Conservation (phyloP, 192 early-diverging fungal species). For the Coemansia sp. region DNA sequence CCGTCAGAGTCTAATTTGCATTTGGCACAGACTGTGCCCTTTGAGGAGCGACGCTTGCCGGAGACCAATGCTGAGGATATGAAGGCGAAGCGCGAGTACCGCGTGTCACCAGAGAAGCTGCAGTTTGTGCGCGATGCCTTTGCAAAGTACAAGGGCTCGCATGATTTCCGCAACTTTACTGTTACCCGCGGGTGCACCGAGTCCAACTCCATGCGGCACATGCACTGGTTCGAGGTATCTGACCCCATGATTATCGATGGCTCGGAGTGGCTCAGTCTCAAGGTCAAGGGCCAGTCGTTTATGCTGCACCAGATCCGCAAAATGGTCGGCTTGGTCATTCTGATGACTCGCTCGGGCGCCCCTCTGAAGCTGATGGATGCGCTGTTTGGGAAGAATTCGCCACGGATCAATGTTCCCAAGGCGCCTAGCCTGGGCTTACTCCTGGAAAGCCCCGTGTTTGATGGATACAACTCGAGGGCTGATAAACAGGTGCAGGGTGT, state of each 20-base stretch:
- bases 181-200: slow-evolving; percentile 75
- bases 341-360: slow-evolving; percentile 75
- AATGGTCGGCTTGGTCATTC: slow-evolving; percentile 91
- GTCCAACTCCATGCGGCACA: slow-evolving; percentile 74
- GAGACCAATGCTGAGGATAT: slow-evolving; percentile 61
- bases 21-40: slow-evolving; percentile 29
- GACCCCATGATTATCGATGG: slow-evolving; percentile 67
- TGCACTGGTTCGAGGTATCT: slow-evolving; percentile 75
- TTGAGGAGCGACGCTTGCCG: slow-evolving; percentile 30
- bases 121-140: slow-evolving; percentile 67
- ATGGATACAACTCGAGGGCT: slow-evolving; percentile 60
- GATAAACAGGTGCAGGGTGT: slow-evolving; percentile 17
- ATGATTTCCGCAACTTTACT: slow-evolving; percentile 97
- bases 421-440: slow-evolving; percentile 89
- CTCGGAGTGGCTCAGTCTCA: slow-evolving; percentile 89
- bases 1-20: slow-evolving; percentile 42
- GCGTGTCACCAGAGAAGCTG: slow-evolving; percentile 63
- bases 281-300: slow-evolving; percentile 93
- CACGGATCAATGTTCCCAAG: slow-evolving; percentile 96
- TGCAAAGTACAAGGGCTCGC: slow-evolving; percentile 74
- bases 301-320: slow-evolving; percentile 99
- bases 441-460: slow-evolving; percentile 76
- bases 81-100: slow-evolving; percentile 59
- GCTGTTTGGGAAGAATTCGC: slow-evolving; percentile 57
- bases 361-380: slow-evolving; percentile 65